These are phyloP conservation scores for Capsella bursapastoris DNA, from an alignment of 345 rosid species.

Conservation along the genomic window DNA sequence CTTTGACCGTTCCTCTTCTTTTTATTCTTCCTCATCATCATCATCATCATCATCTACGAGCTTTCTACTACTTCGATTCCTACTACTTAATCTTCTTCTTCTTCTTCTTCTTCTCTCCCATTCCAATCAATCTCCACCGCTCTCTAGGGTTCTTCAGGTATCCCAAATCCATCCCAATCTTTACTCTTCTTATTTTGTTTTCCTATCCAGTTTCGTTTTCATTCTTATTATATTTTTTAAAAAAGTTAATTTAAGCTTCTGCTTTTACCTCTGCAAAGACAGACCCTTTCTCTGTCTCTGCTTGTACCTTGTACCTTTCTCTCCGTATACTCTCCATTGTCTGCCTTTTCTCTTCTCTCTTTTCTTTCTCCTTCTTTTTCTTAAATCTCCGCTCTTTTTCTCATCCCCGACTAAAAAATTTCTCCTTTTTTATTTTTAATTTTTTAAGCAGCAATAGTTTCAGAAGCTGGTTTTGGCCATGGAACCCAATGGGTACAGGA, in stretches of 20 bases:
- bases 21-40: slow-evolving; percentile 17
- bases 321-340: slow-evolving; percentile 33
- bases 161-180: slow-evolving; percentile 9
- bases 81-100: not conserved
- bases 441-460: not conserved
- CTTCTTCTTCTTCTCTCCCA: slow-evolving; percentile 20
- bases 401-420: not conserved
- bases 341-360: slow-evolving; percentile 31
- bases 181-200: not conserved
- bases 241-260: slow-evolving; percentile 18
- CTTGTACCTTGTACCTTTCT: slow-evolving; percentile 33
- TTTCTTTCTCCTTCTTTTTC: slow-evolving; percentile 1
- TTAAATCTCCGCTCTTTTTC: not conserved
- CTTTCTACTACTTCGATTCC: slow-evolving; percentile 29
- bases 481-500: slow-evolving; percentile 70
- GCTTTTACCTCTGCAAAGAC: slow-evolving; percentile 41
- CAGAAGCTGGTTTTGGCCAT: slow-evolving; percentile 43
- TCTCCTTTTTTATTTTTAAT: not conserved
- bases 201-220: slow-evolving; percentile 6
- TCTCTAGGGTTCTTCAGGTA: slow-evolving; percentile 40
- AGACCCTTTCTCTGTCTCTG: slow-evolving; percentile 39
- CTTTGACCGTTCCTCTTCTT: slow-evolving; percentile 50
- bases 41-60: slow-evolving; percentile 10
- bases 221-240: slow-evolving; percentile 22
- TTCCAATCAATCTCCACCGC: slow-evolving; percentile 25